These are phyloP conservation scores for Fusarium fujikuroi DNA, from an alignment of 2,329 filamentous ascomycete genomes.

Conservation along the genomic window DNA sequence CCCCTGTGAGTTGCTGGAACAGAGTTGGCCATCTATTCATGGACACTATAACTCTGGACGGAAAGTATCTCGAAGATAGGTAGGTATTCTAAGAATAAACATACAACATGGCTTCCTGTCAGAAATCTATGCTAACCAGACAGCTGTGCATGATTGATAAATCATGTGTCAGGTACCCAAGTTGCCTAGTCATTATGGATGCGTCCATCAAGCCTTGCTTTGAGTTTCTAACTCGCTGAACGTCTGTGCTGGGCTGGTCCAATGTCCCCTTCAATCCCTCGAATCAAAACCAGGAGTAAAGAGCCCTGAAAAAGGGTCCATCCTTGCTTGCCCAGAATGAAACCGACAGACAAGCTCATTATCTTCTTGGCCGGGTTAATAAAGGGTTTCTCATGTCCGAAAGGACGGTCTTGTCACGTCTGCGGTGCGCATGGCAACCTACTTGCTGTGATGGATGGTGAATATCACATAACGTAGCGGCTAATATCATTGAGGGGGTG, in stretches of 20 bases:
- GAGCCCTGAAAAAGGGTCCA: conserved; percentile 27
- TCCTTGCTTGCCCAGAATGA: neutral
- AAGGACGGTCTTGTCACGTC: neutral
- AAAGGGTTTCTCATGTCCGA: neutral
- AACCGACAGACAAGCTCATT: neutral
- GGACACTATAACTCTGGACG: neutral
- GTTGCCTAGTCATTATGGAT: conserved; percentile 17
- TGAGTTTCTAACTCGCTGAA: conserved; percentile 12
- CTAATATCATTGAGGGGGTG: conserved; percentile 23
- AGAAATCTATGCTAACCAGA: neutral
- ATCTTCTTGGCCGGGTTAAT: neutral
- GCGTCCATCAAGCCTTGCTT: conserved; percentile 25
- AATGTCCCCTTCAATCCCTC: conserved; percentile 27
- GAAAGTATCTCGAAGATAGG: neutral
- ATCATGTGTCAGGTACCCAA: conserved; percentile 23
- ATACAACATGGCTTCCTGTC: neutral
- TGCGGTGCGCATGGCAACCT: neutral
- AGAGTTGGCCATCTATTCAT: neutral
- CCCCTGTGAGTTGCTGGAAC: neutral
- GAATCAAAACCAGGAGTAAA: conserved; percentile 17
- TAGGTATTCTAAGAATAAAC: conserved; percentile 2
- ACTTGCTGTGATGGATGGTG: conserved; percentile 2
- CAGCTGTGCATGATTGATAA: conserved; percentile 6
- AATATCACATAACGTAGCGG: conserved; percentile 16
- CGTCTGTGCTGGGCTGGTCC: conserved; percentile 25